Evolutionary conservation across 1,284 basidiomycete species (phyloP).

Genomic region (Leccinum fuscescens): DNA sequence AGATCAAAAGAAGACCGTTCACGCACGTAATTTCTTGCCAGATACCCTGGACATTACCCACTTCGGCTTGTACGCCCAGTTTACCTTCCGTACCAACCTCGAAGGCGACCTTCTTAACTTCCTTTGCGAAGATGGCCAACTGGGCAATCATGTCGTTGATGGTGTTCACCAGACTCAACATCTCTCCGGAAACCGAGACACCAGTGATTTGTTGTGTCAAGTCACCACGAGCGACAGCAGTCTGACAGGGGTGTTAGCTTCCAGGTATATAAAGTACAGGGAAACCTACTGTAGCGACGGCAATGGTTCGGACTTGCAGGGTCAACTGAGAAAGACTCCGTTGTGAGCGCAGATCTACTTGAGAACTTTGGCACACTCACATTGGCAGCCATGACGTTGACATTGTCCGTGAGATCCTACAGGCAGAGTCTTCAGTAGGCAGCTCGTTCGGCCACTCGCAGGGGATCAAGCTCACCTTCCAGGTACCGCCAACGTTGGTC

Average conservation of each 20-base stretch:
- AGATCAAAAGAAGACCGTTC: slow-evolving; percentile 1
- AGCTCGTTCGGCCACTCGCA: slow-evolving; percentile 2
- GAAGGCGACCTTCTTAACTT: slow-evolving; percentile 93
- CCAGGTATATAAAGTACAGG: not conserved
- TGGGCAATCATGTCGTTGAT: slow-evolving; percentile 98
- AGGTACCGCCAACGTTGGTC: slow-evolving; percentile 92
- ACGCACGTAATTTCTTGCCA: slow-evolving; percentile 99
- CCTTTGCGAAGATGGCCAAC: slow-evolving; percentile 89
- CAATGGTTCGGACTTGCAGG: slow-evolving; percentile 92
- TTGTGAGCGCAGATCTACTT: not conserved
- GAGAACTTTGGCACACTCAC: slow-evolving; percentile 41
- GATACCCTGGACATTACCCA: slow-evolving; percentile 94
- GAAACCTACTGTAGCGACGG: slow-evolving; percentile 72
- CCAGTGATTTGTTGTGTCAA: slow-evolving; percentile 91
- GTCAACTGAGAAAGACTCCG: slow-evolving; percentile 62
- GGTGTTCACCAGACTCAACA: slow-evolving; percentile 89
- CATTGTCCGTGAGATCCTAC: slow-evolving; percentile 88
- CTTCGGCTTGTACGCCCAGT: slow-evolving; percentile 95
- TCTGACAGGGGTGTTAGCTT: slow-evolving; percentile 41
- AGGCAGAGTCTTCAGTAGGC: not conserved
- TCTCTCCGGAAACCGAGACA: slow-evolving; percentile 93
- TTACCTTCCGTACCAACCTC: slow-evolving; percentile 97
- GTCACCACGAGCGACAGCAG: slow-evolving; percentile 92
- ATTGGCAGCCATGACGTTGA: slow-evolving; percentile 86
- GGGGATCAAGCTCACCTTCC: slow-evolving; percentile 68